phyloP scores from a whole-genome alignment of 2,329 filamentous ascomycete species.

The Calonectria henricotiae region DNA sequence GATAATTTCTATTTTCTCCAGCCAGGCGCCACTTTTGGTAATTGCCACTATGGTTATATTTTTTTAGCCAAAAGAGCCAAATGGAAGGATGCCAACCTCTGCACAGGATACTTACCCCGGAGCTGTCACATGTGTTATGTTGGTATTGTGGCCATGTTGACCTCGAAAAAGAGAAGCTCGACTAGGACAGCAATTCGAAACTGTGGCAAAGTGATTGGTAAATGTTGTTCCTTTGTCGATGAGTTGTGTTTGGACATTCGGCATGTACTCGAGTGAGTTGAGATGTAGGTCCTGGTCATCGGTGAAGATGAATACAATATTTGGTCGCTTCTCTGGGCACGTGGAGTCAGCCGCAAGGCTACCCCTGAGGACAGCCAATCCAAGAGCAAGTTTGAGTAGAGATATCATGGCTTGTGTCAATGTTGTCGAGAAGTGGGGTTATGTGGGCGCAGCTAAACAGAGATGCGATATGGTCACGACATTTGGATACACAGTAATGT shows the following conservation, averaged over 20 bases:
- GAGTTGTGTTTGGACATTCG: conserved; percentile 26
- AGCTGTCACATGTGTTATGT: conserved; percentile 29
- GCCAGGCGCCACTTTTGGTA: conserved; percentile 33
- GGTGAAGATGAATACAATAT: conserved; percentile 36
- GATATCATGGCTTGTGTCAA: conserved; percentile 6
- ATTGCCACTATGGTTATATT: background rate
- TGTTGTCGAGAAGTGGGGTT: background rate
- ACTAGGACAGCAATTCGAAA: conserved; percentile 34
- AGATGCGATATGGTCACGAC: background rate
- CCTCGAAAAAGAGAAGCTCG: conserved; percentile 24
- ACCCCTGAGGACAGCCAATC: background rate
- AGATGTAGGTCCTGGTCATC: conserved; percentile 37
- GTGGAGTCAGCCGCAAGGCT: conserved; percentile 23
- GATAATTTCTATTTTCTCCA: conserved; percentile 11
- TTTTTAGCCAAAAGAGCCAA: background rate
- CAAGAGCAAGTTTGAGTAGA: conserved; percentile 1
- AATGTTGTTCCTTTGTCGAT: conserved; percentile 28
- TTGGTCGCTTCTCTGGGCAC: conserved; percentile 23
- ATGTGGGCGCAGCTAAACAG: background rate
- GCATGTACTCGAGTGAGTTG: conserved; percentile 33
- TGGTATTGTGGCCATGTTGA: conserved; percentile 32
- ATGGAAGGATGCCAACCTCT: background rate
- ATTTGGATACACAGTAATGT: background rate
- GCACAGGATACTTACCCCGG: conserved; percentile 10
- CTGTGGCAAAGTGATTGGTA: conserved; percentile 31